Percentiles rank a stretch among this genome's conserved stretches.
Evolutionary conservation across 202 grass and related monocot genomes (phyloP).

Genomic region (Schoenoplectus tabernaemontani): DNA sequence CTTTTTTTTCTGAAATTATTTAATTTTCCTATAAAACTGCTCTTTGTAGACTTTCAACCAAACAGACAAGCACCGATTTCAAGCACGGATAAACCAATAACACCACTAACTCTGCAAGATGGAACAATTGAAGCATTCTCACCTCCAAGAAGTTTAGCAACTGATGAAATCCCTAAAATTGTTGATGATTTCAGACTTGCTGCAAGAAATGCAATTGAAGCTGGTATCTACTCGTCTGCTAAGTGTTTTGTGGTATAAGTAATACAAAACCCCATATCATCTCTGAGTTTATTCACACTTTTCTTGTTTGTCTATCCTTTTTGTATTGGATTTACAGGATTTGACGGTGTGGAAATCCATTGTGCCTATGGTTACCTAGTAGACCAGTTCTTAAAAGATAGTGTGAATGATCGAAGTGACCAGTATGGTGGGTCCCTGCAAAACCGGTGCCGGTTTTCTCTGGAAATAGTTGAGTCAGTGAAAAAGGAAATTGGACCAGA

Average conservation of each 20-base stretch:
- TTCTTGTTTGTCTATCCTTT: neutral
- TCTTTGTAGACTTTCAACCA: slow-evolving; percentile 13
- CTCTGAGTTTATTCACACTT: neutral
- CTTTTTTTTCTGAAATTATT: neutral
- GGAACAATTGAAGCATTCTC: slow-evolving; percentile 17
- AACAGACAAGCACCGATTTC: slow-evolving; percentile 23
- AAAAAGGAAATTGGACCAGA: slow-evolving; percentile 24
- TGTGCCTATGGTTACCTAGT: slow-evolving; percentile 49
- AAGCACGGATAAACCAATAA: slow-evolving; percentile 26
- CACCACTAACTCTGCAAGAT: neutral
- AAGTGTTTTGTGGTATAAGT: too few relatives aligned
- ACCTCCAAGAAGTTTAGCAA: slow-evolving; percentile 16
- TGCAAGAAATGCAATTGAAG: slow-evolving; percentile 82
- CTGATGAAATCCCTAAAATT: slow-evolving; percentile 24
- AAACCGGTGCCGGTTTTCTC: slow-evolving; percentile 34
- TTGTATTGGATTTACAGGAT: slow-evolving; percentile 27
- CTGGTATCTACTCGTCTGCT: slow-evolving; percentile 33
- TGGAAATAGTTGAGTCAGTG: slow-evolving; percentile 28
- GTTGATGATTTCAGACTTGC: slow-evolving; percentile 55
- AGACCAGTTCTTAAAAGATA: slow-evolving; percentile 56
- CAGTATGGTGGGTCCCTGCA: slow-evolving; percentile 41
- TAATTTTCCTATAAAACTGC: neutral
- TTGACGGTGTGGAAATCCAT: slow-evolving; percentile 70
- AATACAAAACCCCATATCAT: neutral
- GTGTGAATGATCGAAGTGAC: slow-evolving; percentile 46